Conservation (phyloP, 2,329 filamentous ascomycete genomes). For the Neonectria punicea region DNA sequence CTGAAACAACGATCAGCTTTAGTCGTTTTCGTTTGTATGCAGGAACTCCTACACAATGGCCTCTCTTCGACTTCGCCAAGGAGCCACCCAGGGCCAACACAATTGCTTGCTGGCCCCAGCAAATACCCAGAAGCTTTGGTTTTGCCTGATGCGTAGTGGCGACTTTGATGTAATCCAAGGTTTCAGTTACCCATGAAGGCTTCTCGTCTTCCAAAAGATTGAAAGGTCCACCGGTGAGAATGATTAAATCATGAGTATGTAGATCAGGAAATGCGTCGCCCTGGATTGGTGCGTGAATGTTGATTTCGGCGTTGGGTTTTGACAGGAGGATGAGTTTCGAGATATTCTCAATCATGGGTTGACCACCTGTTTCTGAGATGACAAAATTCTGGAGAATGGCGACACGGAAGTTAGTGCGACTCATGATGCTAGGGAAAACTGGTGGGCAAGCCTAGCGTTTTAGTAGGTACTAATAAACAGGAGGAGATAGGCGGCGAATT, state of each 20-base stretch:
- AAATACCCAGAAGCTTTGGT: conserved; percentile 8
- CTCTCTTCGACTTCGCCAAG: not conserved
- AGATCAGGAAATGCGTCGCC: not conserved
- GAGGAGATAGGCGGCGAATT: no score
- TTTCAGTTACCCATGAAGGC: conserved; percentile 8
- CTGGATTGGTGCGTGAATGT: conserved; percentile 5
- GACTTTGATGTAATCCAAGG: conserved; percentile 6
- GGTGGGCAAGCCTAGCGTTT: not conserved
- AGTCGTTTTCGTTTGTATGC: not conserved
- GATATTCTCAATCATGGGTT: conserved; percentile 8
- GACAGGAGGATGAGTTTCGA: conserved; percentile 4
- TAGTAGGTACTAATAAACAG: no score
- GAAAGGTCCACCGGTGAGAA: conserved; percentile 8
- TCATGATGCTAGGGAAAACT: not conserved
- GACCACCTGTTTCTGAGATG: conserved; percentile 3
- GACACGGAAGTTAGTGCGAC: not conserved
- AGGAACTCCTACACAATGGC: conserved; percentile 2
- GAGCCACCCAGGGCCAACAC: conserved; percentile 4
- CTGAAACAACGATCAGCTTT: no score
- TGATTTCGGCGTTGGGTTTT: not conserved
- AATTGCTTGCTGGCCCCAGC: conserved; percentile 15
- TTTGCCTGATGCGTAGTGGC: not conserved
- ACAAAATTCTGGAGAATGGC: conserved; percentile 8
- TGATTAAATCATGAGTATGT: not conserved
- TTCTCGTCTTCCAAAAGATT: conserved; percentile 2